phyloP scores from a whole-genome alignment of 1,139 yeast genomes.

The Pichia sp. region DNA sequence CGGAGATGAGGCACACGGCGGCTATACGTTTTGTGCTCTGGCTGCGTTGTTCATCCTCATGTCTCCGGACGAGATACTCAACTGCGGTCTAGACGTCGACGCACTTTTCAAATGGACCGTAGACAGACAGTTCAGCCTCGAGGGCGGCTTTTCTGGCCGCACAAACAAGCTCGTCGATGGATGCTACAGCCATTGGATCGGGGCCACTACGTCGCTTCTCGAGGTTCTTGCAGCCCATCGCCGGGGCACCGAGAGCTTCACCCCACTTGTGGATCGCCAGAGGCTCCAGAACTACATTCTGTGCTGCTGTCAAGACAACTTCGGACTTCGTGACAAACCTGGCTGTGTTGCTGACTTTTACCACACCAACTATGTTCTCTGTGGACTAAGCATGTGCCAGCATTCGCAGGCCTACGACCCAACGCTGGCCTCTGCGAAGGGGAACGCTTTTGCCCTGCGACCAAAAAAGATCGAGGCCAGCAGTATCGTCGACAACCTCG shows the following conservation, averaged over 20 bases:
- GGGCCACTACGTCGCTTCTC: constrained; percentile 65
- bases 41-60: constrained; percentile 60
- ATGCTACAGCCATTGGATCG: constrained; percentile 95
- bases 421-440: constrained; percentile 1
- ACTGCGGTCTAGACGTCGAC: constrained; percentile 34
- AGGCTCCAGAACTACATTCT: constrained; percentile 64
- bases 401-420: constrained; percentile 37
- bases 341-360: constrained; percentile 77
- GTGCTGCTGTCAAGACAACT: constrained; percentile 62
- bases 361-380: constrained; percentile 80
- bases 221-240: constrained; percentile 42
- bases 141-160: constrained; percentile 88
- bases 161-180: constrained; percentile 93
- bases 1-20: constrained; percentile 91
- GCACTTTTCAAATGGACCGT: constrained; percentile 59
- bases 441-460: constrained; percentile 32
- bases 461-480: constrained; percentile 25
- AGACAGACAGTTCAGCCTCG: constrained; percentile 61
- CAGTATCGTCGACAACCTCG: constrained; percentile 28
- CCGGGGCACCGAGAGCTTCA: not conserved
- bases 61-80: constrained; percentile 29
- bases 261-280: constrained; percentile 44
- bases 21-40: constrained; percentile 86
- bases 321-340: constrained; percentile 83
- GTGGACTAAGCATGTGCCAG: constrained; percentile 73